phyloP scores from a whole-genome alignment of 805 yeast genomes.

The Metschnikowia shivogae region DNA sequence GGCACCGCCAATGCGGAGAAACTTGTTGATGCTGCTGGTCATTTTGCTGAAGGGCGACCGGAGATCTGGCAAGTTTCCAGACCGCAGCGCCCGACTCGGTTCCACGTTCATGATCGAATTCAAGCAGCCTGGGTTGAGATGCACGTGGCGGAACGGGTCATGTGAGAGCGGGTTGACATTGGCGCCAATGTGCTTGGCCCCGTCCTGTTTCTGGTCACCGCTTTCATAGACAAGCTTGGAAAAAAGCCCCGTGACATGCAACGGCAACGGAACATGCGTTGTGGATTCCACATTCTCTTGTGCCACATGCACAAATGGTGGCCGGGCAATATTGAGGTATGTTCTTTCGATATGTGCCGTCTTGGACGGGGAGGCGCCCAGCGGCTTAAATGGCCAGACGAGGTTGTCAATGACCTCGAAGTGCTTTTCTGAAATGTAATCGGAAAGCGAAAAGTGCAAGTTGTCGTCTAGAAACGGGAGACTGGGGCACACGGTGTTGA shows the following conservation, averaged over 20 bases:
- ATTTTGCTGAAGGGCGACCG: conserved; percentile 31
- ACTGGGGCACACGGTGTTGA: conserved; percentile 38
- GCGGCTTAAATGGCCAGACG: conserved; percentile 27
- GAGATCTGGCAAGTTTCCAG: conserved; percentile 7
- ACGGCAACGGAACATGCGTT: conserved; percentile 51
- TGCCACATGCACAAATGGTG: conserved; percentile 23
- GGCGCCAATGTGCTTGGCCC: conserved; percentile 47
- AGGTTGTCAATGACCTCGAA: conserved; percentile 9
- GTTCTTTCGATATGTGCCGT: conserved; percentile 18
- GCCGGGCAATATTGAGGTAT: conserved; percentile 37
- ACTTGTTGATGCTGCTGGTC: conserved; percentile 29
- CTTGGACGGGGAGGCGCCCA: conserved; percentile 14
- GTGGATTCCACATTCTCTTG: conserved; percentile 39
- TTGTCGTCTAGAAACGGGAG: conserved; percentile 29
- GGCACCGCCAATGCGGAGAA: conserved; percentile 18
- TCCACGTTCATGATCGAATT: conserved; percentile 16
- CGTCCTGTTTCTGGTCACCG: conserved; percentile 37
- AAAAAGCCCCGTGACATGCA: conserved; percentile 43
- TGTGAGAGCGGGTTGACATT: conserved; percentile 48
- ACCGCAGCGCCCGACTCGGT: conserved; percentile 3
- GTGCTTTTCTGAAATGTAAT: conserved; percentile 9
- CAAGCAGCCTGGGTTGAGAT: conserved; percentile 53
- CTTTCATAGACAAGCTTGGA: conserved; percentile 30
- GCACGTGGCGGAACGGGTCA: conserved; percentile 51
- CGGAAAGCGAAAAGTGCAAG: conserved; percentile 26